Evolutionary conservation across 208 protist species (phyloP).

Genomic region (Trypanosoma vivax): DNA sequence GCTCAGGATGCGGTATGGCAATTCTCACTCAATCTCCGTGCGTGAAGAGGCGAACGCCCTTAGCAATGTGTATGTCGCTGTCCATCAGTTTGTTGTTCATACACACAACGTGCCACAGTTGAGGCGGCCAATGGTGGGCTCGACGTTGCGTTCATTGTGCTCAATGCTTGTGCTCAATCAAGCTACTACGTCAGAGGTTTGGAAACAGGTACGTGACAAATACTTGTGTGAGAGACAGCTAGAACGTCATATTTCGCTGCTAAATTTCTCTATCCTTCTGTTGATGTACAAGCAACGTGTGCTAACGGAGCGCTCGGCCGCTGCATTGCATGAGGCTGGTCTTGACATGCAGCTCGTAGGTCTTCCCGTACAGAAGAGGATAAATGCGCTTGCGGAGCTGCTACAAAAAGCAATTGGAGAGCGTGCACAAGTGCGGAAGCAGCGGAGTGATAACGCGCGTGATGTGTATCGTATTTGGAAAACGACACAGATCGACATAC

Average conservation of each 20-base stretch:
- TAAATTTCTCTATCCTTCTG: constrained; percentile 50
- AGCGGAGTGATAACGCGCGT: constrained; percentile 71
- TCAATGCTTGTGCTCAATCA: constrained; percentile 48
- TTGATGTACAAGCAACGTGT: constrained; percentile 63
- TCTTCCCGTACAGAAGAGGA: constrained; percentile 43
- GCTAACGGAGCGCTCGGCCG: constrained; percentile 53
- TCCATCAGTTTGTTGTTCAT: constrained; percentile 53
- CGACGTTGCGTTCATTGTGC: constrained; percentile 45
- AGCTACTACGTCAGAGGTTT: constrained; percentile 41
- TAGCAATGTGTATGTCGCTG: constrained; percentile 51
- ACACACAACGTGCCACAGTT: constrained; percentile 36
- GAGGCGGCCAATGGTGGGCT: constrained; percentile 39
- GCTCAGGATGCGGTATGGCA: constrained; percentile 61
- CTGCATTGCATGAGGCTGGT: constrained; percentile 41
- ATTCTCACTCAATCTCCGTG: constrained; percentile 45
- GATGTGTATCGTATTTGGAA: constrained; percentile 76
- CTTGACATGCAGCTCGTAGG: constrained; percentile 59
- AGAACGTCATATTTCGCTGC: constrained; percentile 30
- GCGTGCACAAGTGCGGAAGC: constrained; percentile 34
- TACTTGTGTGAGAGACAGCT: constrained; percentile 53
- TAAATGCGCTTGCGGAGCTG: constrained; percentile 56
- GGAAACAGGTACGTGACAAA: constrained; percentile 52
- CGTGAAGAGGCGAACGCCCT: constrained; percentile 59
- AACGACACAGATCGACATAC: constrained; percentile 68
- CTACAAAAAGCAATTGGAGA: constrained; percentile 34